A percentile compares a stretch with the other conserved stretches of the same genome.
phyloP scores from a whole-genome alignment of 495 filamentous ascomycete species.

The Haplographium delicatum region DNA sequence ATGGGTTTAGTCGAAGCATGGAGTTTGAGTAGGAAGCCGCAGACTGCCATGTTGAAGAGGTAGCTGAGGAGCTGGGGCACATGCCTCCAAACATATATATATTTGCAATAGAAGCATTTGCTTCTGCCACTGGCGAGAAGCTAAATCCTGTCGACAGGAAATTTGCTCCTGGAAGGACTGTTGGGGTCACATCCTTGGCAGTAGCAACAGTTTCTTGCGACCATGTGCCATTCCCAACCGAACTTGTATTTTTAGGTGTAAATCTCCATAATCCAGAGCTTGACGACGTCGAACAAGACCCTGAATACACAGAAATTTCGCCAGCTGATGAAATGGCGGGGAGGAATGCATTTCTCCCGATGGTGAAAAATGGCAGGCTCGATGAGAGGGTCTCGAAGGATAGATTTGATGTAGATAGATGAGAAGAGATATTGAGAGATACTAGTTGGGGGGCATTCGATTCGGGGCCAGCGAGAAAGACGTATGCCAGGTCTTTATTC shows the following conservation, averaged over 20 bases:
- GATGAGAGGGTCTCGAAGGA: constrained; percentile 52
- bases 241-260: constrained; percentile 27
- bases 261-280: constrained; percentile 53
- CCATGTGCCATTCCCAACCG: constrained; percentile 55
- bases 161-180: constrained; percentile 47
- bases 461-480: constrained; percentile 15
- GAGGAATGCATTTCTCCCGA: constrained; percentile 37
- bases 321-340: constrained; percentile 61
- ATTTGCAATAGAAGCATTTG: constrained; percentile 36
- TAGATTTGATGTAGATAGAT: constrained; percentile 45
- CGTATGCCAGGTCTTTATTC: constrained; percentile 37
- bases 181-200: constrained; percentile 17
- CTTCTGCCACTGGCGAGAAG: constrained; percentile 57
- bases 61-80: constrained; percentile 58
- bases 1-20: constrained; percentile 57
- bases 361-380: constrained; percentile 57
- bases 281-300: constrained; percentile 52
- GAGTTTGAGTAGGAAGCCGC: constrained; percentile 70
- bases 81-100: constrained; percentile 83
- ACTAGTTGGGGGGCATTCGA: constrained; percentile 42
- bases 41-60: constrained; percentile 48
- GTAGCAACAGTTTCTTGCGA: constrained; percentile 22
- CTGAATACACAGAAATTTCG: constrained; percentile 62
- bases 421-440: constrained; percentile 57
- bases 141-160: constrained; percentile 61